A percentile compares a stretch with the other conserved stretches of the same genome.
phyloP scores from a whole-genome alignment of 805 yeast species.

The Metschnikowia drakensbergensis region DNA sequence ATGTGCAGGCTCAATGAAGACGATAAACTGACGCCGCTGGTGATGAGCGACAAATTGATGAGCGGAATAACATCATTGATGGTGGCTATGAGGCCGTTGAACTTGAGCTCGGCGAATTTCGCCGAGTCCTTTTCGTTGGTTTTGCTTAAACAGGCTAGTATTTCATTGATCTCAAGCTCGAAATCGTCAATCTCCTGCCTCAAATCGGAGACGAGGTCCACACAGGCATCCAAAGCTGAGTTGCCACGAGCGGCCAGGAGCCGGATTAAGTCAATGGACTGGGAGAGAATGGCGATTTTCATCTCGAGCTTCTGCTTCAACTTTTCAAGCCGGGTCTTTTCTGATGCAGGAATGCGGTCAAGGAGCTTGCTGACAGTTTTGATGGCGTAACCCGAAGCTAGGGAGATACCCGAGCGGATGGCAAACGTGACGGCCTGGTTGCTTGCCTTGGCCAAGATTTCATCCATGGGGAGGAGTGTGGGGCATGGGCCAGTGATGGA shows the following conservation, averaged over 20 bases:
- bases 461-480: conserved; percentile 33
- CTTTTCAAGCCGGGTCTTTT: conserved; percentile 41
- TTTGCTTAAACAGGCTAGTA: conserved; percentile 31
- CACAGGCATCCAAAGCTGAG: conserved; percentile 51
- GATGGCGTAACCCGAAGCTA: conserved; percentile 72
- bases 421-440: conserved; percentile 79
- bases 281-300: conserved; percentile 57
- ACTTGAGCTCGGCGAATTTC: conserved; percentile 45
- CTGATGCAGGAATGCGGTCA: conserved; percentile 52
- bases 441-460: conserved; percentile 53
- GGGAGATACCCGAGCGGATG: conserved; percentile 66
- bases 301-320: conserved; percentile 47
- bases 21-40: conserved; percentile 62
- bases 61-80: conserved; percentile 70
- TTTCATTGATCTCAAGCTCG: conserved; percentile 43
- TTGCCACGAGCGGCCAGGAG: conserved; percentile 61
- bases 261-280: conserved; percentile 65
- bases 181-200: conserved; percentile 56
- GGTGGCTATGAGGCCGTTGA: conserved; percentile 44
- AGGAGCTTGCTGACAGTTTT: conserved; percentile 57
- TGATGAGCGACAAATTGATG: conserved; percentile 58
- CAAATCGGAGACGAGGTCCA: conserved; percentile 51
- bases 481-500: background rate
- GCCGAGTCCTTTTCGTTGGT: conserved; percentile 36
- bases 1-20: conserved; percentile 47